Evolutionary conservation across 169 alveolate genomes (phyloP).

Genomic region (Fabrea salina): DNA sequence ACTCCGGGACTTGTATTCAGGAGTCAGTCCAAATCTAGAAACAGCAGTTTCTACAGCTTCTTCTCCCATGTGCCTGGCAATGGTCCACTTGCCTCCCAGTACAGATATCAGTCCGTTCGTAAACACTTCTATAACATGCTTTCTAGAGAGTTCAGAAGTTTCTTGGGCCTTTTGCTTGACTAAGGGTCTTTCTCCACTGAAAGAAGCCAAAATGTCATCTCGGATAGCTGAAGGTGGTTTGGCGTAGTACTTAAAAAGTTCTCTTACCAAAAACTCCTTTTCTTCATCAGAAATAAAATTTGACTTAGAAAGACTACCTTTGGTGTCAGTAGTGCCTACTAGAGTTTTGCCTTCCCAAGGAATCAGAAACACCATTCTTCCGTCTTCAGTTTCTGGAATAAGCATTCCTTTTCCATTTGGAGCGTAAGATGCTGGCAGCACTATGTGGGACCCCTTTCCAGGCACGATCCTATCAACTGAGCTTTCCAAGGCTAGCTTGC

Average conservation of each 20-base stretch:
- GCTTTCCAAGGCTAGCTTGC: constrained; percentile 34
- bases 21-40: constrained; percentile 35
- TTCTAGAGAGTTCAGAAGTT: constrained; percentile 85
- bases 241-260: constrained; percentile 65
- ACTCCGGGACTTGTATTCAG: constrained; percentile 25
- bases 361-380: constrained; percentile 87
- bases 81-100: constrained; percentile 96
- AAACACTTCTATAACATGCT: constrained; percentile 87
- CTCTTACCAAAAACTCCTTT: constrained; percentile 78
- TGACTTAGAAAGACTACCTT: constrained; percentile 60
- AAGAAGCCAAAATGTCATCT: constrained; percentile 11
- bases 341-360: constrained; percentile 86
- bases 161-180: constrained; percentile 25
- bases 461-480: constrained; percentile 31
- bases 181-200: constrained; percentile 26
- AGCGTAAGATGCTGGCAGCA: constrained; percentile 69
- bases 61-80: constrained; percentile 92
- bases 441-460: constrained; percentile 76
- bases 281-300: constrained; percentile 73
- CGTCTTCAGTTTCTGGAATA: constrained; percentile 91
- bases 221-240: constrained; percentile 53
- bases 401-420: constrained; percentile 84
- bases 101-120: constrained; percentile 84
- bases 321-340: constrained; percentile 90
- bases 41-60: constrained; percentile 64